A percentile compares a stretch with the other conserved stretches of the same genome.
Evolutionary conservation across 2,329 filamentous ascomycete species (phyloP).

Genomic region (Aspergillus sp.): DNA sequence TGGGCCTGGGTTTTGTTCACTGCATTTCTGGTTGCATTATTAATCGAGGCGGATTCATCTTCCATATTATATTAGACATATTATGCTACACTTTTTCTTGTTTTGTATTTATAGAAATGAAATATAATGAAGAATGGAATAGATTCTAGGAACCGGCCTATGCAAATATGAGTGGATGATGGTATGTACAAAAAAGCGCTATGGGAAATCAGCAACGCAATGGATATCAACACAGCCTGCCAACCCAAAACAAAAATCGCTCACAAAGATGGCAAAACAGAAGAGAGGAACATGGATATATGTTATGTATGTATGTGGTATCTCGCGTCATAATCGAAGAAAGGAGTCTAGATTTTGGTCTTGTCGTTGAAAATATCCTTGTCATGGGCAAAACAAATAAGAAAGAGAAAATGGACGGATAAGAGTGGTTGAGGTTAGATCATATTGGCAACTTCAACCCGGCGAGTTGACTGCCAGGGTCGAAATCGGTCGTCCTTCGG

Average conservation of each 20-base stretch:
- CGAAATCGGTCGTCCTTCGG: conserved; percentile 25
- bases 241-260: not conserved
- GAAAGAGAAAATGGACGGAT: not conserved
- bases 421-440: conserved; percentile 21
- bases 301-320: not conserved
- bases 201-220: conserved; percentile 9
- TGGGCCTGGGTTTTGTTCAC: not conserved
- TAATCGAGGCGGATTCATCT: not conserved
- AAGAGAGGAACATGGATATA: not conserved
- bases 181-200: conserved; percentile 4
- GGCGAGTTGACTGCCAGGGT: conserved; percentile 26
- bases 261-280: not conserved
- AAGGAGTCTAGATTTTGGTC: not conserved
- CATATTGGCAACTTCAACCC: conserved; percentile 30
- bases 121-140: not conserved
- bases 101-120: not conserved
- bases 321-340: conserved; percentile 4
- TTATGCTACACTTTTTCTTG: not conserved
- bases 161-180: not conserved
- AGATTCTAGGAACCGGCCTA: not conserved
- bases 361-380: not conserved
- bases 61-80: not conserved
- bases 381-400: not conserved
- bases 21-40: not conserved
- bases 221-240: conserved; percentile 3